Evolutionary conservation across 2,329 filamentous ascomycete genomes (phyloP).

Genomic region (Cladophialophora bantiana): DNA sequence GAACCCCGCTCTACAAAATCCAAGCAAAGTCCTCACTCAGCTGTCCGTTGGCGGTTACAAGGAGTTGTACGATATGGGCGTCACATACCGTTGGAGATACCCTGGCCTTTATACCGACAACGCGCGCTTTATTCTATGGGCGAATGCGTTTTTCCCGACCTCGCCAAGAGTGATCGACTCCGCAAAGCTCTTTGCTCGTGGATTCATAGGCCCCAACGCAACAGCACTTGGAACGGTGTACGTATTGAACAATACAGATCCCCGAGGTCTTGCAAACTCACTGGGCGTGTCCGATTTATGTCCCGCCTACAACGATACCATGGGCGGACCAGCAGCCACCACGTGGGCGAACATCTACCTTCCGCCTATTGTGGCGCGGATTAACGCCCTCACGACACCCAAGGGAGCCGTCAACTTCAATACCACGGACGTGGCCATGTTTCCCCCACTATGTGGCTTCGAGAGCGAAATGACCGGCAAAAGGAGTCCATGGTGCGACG

Average conservation of each 20-base stretch:
- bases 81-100: conserved; percentile 44
- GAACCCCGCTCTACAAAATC: conserved; percentile 64
- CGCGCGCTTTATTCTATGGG: conserved; percentile 65
- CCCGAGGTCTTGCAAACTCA: conserved; percentile 65
- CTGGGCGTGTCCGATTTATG: conserved; percentile 70
- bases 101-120: conserved; percentile 59
- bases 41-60: conserved; percentile 69
- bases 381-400: conserved; percentile 58
- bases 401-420: conserved; percentile 63
- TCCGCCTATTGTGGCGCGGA: conserved; percentile 60
- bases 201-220: conserved; percentile 66
- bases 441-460: conserved; percentile 73
- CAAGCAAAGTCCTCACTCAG: conserved; percentile 64
- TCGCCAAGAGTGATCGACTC: conserved; percentile 70
- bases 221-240: conserved; percentile 63
- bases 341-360: conserved; percentile 61
- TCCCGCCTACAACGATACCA: conserved; percentile 63
- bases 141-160: conserved; percentile 58
- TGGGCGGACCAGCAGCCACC: conserved; percentile 56
- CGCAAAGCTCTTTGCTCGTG: conserved; percentile 66
- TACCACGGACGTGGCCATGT: conserved; percentile 60
- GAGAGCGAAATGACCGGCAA: conserved; percentile 70
- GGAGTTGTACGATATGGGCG: conserved; percentile 58
- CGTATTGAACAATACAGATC: conserved; percentile 63
- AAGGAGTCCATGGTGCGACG: conserved; percentile 67